These are phyloP conservation scores for Ulota crispa DNA, from an alignment of 225 moss, liverwort and hornwort genomes.

Conservation along the genomic window DNA sequence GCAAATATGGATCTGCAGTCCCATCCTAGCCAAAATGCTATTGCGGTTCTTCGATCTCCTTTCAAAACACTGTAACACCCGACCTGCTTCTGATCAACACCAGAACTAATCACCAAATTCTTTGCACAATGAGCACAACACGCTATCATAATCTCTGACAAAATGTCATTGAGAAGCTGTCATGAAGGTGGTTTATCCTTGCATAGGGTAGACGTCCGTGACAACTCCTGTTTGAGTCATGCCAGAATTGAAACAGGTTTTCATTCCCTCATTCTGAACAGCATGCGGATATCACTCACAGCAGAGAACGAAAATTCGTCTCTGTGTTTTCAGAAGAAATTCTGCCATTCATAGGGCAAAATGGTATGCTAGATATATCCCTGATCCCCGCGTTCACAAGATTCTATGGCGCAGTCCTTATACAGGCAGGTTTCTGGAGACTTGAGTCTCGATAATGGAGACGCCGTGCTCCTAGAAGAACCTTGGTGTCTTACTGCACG, in stretches of 20 bases:
- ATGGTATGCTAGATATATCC: constrained; percentile 1
- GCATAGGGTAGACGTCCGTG: background rate
- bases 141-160: background rate
- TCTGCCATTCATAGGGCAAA: background rate
- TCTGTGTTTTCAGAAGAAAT: background rate
- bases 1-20: constrained; percentile 4
- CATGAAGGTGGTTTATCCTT: background rate
- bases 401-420: background rate
- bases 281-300: constrained; percentile 12
- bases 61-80: background rate
- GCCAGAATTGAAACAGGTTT: background rate
- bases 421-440: background rate
- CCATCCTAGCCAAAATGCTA: constrained; percentile 10
- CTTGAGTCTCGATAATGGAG: background rate
- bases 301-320: constrained; percentile 1
- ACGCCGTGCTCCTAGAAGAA: background rate
- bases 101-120: constrained; percentile 1
- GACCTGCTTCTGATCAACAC: constrained; percentile 7
- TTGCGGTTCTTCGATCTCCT: background rate
- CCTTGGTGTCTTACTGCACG: background rate
- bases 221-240: background rate
- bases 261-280: background rate
- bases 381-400: background rate
- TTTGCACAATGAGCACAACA: background rate
- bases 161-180: background rate